phyloP scores from a whole-genome alignment of 169 alveolate genomes.

The Eimeria falciformis region DNA sequence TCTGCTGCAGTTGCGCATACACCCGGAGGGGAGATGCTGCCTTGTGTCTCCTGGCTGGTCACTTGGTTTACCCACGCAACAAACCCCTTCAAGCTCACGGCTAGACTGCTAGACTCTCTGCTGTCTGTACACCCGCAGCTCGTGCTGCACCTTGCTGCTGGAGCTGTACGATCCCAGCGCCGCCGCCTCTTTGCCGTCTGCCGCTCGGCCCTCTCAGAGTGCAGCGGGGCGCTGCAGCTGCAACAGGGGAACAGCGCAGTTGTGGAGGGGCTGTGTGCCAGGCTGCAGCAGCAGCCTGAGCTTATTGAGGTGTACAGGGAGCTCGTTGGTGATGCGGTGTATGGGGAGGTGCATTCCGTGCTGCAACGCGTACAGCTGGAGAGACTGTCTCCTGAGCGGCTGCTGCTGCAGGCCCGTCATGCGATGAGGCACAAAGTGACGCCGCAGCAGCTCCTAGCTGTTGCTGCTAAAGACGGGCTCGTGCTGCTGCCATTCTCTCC shows the following conservation, averaged over 20 bases:
- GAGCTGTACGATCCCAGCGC: slow-evolving; percentile 29
- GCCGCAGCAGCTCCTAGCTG: not conserved
- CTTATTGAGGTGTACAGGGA: not conserved
- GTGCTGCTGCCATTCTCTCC: slow-evolving; percentile 45
- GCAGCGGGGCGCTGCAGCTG: not conserved
- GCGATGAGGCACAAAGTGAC: slow-evolving; percentile 17
- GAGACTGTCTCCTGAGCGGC: not conserved
- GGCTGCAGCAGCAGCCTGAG: not conserved
- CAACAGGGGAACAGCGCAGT: not conserved
- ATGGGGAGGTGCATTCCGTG: slow-evolving; percentile 58
- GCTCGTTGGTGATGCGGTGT: slow-evolving; percentile 27
- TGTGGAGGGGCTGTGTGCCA: not conserved
- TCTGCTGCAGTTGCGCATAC: slow-evolving; percentile 50
- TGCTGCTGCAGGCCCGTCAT: slow-evolving; percentile 22
- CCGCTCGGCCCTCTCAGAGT: not conserved
- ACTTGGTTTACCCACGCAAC: slow-evolving; percentile 7
- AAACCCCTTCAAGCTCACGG: not conserved
- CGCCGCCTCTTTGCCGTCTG: slow-evolving; percentile 41
- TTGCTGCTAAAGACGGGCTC: slow-evolving; percentile 21
- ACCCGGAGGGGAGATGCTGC: slow-evolving; percentile 35
- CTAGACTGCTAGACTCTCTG: not conserved
- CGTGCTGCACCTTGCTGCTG: slow-evolving; percentile 50
- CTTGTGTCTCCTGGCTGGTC: slow-evolving; percentile 37
- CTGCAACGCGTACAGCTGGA: slow-evolving; percentile 45
- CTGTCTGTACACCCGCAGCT: slow-evolving; percentile 11